Conservation (phyloP, 1,139 yeast genomes). For the Suhomyces wounanorum region DNA sequence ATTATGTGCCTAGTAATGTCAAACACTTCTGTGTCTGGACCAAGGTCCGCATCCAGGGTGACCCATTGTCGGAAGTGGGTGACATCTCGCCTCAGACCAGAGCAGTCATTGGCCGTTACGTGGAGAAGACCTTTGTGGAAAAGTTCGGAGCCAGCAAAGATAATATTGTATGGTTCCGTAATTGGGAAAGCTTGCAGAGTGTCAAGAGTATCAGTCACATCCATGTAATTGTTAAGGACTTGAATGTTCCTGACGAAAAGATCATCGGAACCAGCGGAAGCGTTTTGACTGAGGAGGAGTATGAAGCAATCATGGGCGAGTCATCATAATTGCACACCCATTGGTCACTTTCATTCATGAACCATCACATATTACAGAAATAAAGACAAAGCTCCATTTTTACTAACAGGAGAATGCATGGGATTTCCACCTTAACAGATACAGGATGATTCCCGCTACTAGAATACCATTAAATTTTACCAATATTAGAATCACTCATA, state of each 20-base stretch:
- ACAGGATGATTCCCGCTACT: background rate
- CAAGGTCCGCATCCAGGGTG: conserved; percentile 34
- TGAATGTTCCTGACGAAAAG: conserved; percentile 14
- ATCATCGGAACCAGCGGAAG: conserved; percentile 13
- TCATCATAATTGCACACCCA: background rate
- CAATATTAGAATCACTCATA: too few species aligned
- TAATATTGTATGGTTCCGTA: conserved; percentile 59
- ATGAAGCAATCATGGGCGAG: conserved; percentile 8
- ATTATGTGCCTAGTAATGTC: conserved; percentile 39
- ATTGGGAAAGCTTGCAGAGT: conserved; percentile 63
- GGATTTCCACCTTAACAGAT: background rate
- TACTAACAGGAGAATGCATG: background rate
- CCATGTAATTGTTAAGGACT: conserved; percentile 51
- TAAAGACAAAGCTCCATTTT: background rate
- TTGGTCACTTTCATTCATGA: background rate
- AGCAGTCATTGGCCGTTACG: conserved; percentile 38
- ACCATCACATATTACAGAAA: background rate
- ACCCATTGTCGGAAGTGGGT: conserved; percentile 38
- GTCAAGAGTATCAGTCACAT: conserved; percentile 59
- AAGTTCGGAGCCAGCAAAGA: conserved; percentile 36
- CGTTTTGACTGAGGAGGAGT: conserved; percentile 13
- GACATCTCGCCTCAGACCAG: conserved; percentile 46
- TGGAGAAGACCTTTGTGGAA: conserved; percentile 47
- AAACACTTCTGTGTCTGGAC: conserved; percentile 49
- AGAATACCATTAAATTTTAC: background rate